Conservation (phyloP, 2,329 filamentous ascomycete species). For the Dothideomycetidae sp. region DNA sequence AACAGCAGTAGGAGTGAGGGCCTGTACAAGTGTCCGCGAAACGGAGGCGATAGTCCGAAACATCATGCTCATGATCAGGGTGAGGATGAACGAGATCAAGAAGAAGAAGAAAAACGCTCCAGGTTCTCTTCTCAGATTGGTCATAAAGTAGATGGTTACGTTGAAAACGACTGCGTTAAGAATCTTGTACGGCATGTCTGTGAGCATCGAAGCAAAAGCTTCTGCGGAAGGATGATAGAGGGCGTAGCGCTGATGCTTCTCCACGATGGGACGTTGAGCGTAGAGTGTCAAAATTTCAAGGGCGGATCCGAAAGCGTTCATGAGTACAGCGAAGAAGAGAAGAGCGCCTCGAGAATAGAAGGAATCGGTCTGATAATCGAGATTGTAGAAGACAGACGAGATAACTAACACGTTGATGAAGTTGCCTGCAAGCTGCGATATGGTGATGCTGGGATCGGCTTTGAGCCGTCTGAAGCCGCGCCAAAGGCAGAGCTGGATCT, state of each 20-base stretch:
- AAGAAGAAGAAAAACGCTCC: constrained; percentile 77
- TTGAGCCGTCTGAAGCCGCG: constrained; percentile 64
- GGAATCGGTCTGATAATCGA: constrained; percentile 48
- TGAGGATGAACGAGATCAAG: constrained; percentile 58
- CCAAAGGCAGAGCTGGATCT: constrained; percentile 64
- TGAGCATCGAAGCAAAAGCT: constrained; percentile 74
- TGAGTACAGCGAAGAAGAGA: constrained; percentile 74
- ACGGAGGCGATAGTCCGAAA: constrained; percentile 70
- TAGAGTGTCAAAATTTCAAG: constrained; percentile 79
- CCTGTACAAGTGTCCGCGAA: constrained; percentile 50
- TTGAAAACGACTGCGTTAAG: constrained; percentile 65
- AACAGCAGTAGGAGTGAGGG: constrained; percentile 41
- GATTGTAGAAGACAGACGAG: constrained; percentile 66
- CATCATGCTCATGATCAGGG: constrained; percentile 70
- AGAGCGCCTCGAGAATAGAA: constrained; percentile 70
- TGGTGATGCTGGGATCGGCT: constrained; percentile 61
- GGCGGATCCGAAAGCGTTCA: constrained; percentile 71
- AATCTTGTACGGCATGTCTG: constrained; percentile 73
- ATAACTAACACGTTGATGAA: constrained; percentile 64
- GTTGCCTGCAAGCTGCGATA: constrained; percentile 57
- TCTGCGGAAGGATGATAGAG: constrained; percentile 83
- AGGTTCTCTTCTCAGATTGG: constrained; percentile 58
- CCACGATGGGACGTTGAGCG: constrained; percentile 77
- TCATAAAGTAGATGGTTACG: constrained; percentile 72
- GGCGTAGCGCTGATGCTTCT: constrained; percentile 77